Base-by-base conservation (phyloP, 1,139 yeast species). In the Pichia sp. region DNA sequence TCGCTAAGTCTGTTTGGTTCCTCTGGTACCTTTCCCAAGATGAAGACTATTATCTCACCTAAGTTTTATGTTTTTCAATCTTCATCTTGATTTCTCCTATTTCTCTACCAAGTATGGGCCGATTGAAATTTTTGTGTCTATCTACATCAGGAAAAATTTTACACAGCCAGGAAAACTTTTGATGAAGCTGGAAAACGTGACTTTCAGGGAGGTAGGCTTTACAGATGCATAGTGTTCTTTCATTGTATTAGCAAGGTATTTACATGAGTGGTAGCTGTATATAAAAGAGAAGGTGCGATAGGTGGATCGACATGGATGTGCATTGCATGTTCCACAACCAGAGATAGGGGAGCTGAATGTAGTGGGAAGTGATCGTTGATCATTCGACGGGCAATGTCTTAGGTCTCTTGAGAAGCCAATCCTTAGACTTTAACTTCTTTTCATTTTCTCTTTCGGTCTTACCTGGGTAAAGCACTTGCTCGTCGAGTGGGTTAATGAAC, bases 401-500 rank as follows among this genome's bases (percentile, higher is more conserved):
- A 54, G 80, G 79, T 55, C 83, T 76, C 57, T 76, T 75, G 43
- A 85, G 82, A 56, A 89, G 73, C 76, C 89, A 88, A 49, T 82
- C 85, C 68, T 77, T 83, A 64, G 79, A 79, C 62, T 79, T 74
- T 57, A 81, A 67, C 59, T 69, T 71, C 64, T 71, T 71, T 53
- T 71, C 73, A 57, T 76, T 70, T 25, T 76, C 78, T 30, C 83
- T 71, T 54, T 79, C 81, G 28, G 75, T 74, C 69, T 83, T 87
- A 39, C 90, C 89, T 3, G 96, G 96, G 67, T 87, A 90, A 51
- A 88, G 64, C 52, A 89, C 73, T 53, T 79, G 76, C 57, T 79
- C 81, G 66, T 87, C 89, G 34, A 81, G 65, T 34, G 82, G 80
- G 58, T 82, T 79, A 60, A 58, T 58, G 50, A 86, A 75, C 58